Conservation (phyloP, 495 filamentous ascomycete species). For the Penicillium lividum region DNA sequence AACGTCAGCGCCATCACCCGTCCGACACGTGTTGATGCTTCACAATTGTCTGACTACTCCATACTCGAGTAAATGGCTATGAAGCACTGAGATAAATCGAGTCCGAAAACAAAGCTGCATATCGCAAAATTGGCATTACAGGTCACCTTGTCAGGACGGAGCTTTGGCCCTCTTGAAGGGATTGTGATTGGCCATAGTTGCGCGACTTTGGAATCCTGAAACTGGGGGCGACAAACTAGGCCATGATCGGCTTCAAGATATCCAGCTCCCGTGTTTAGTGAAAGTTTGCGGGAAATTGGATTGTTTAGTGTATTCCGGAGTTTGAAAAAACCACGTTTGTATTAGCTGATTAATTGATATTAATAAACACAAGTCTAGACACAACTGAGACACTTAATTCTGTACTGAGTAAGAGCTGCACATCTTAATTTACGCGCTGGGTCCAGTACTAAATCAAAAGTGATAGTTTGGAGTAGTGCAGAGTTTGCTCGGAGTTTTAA, state of each 20-base stretch:
- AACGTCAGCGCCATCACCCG: not conserved
- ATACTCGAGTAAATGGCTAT: not conserved
- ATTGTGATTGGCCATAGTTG: constrained; percentile 8
- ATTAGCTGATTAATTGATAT: not conserved
- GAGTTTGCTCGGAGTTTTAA: not conserved
- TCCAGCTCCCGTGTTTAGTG: constrained; percentile 4
- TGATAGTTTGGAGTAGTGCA: not conserved
- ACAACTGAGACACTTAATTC: not conserved
- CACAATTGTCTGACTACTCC: not conserved
- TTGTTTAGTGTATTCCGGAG: not conserved
- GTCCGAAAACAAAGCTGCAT: not conserved
- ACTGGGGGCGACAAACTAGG: constrained; percentile 11
- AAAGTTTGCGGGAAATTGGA: not conserved
- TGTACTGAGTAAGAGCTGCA: constrained; percentile 3
- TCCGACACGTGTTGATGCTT: not conserved
- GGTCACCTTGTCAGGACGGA: constrained; percentile 1
- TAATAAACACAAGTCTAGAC: not conserved
- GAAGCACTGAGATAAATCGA: not conserved
- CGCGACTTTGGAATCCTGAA: constrained; percentile 8
- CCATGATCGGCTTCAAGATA: constrained; percentile 10
- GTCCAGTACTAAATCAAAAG: constrained; percentile 7
- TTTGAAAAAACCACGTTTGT: not conserved
- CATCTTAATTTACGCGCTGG: constrained; percentile 21
- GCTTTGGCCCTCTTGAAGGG: constrained; percentile 5
- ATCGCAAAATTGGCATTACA: not conserved